Conservation (phyloP, 352 stramenopile species). For the Phytophthora capsici region DNA sequence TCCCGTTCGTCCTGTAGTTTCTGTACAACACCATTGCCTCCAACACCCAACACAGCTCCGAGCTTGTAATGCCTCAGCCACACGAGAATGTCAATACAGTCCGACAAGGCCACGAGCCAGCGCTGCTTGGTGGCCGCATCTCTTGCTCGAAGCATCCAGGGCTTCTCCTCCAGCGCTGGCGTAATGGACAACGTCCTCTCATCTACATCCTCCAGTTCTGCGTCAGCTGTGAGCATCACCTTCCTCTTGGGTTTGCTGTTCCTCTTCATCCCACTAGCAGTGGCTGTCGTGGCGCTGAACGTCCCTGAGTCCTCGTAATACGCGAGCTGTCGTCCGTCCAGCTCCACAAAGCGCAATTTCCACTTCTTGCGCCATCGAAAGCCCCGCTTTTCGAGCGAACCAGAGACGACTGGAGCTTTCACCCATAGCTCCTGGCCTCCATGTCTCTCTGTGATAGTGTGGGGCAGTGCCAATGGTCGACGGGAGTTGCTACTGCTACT, state of each 20-base stretch:
- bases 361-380: slow-evolving; percentile 85
- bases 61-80: slow-evolving; percentile 80
- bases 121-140: slow-evolving; percentile 60
- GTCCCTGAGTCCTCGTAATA: slow-evolving; percentile 57
- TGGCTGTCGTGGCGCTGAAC: slow-evolving; percentile 26
- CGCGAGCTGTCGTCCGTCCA: slow-evolving; percentile 73
- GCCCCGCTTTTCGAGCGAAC: slow-evolving; percentile 74
- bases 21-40: slow-evolving; percentile 79
- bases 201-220: slow-evolving; percentile 59
- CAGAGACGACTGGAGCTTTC: slow-evolving; percentile 71
- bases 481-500: slow-evolving; percentile 3
- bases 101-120: slow-evolving; percentile 69
- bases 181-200: slow-evolving; percentile 60
- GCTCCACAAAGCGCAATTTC: slow-evolving; percentile 74
- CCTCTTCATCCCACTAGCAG: slow-evolving; percentile 12
- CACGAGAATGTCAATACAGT: slow-evolving; percentile 81
- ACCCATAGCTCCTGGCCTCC: slow-evolving; percentile 78
- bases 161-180: slow-evolving; percentile 54
- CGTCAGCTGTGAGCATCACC: slow-evolving; percentile 70
- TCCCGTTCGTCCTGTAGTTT: slow-evolving; percentile 65
- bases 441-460: slow-evolving; percentile 81
- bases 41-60: slow-evolving; percentile 68
- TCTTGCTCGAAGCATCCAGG: slow-evolving; percentile 64
- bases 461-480: slow-evolving; percentile 48
- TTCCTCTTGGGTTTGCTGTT: slow-evolving; percentile 48